Percentiles rank a stretch among this genome's conserved stretches.
Conservation (phyloP, 2,329 filamentous ascomycete species). For the Claviceps purpurea region DNA sequence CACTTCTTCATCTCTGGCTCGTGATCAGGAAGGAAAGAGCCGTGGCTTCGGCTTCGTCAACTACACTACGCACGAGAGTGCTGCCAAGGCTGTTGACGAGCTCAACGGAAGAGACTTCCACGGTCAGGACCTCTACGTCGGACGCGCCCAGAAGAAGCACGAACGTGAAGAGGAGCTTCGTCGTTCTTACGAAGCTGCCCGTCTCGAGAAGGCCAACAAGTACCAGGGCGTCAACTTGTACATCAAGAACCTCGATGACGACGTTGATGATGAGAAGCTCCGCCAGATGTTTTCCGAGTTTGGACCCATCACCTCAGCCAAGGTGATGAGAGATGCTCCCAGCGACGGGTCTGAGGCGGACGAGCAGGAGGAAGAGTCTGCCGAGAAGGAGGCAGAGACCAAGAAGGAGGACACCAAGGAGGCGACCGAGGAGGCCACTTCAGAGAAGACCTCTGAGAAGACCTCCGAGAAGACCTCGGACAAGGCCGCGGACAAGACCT, state of each 20-base stretch:
- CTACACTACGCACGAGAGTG: constrained; percentile 83
- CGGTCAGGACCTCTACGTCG: constrained; percentile 92
- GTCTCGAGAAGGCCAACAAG: constrained; percentile 96
- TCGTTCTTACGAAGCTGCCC: constrained; percentile 95
- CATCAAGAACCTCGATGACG: constrained; percentile 97
- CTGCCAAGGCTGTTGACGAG: constrained; percentile 73
- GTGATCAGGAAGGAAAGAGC: constrained; percentile 81
- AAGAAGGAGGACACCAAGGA: constrained; percentile 32
- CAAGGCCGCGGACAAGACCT: constrained; percentile 75
- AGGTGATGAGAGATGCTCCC: constrained; percentile 88
- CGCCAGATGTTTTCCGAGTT: constrained; percentile 84
- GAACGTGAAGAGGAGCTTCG: constrained; percentile 98
- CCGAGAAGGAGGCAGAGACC: constrained; percentile 37
- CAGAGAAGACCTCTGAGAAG: constrained; percentile 47
- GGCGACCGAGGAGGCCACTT: constrained; percentile 28
- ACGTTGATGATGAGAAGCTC: constrained; percentile 95
- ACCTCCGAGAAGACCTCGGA: constrained; percentile 57
- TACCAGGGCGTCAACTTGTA: constrained; percentile 99
- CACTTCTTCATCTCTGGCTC: constrained; percentile 87
- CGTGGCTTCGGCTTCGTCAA: constrained; percentile 95
- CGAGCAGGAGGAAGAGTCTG: constrained; percentile 38
- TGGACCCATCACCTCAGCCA: constrained; percentile 93
- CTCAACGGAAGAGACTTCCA: constrained; percentile 88
- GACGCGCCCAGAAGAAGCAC: constrained; percentile 99
- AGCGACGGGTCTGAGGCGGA: constrained; percentile 41